A percentile compares a stretch with the other conserved stretches of the same genome.
Evolutionary conservation across 2,329 filamentous ascomycete genomes (phyloP).

Genomic region (Aureobasidium sp.): DNA sequence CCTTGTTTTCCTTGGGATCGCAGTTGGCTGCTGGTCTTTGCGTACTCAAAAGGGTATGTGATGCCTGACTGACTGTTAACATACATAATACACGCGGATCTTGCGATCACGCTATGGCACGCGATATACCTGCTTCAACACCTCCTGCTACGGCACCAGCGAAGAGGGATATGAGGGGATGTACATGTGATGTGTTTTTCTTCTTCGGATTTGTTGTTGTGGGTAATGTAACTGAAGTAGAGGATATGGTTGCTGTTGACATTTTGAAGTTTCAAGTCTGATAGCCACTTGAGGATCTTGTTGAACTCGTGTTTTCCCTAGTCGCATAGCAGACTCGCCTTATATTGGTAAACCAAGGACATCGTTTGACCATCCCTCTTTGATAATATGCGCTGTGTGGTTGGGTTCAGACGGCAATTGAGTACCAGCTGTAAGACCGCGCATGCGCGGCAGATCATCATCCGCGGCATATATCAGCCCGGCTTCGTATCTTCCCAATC

Average conservation of each 20-base stretch:
- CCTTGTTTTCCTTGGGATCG: conserved; percentile 17
- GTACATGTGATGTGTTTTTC: conserved; percentile 35
- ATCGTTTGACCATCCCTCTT: no score
- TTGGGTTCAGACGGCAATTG: no score
- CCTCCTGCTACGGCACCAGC: conserved; percentile 48
- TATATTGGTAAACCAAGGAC: neutral
- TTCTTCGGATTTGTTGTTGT: neutral
- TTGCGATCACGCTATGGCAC: neutral
- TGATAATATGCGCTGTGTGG: no score
- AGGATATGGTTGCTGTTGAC: neutral
- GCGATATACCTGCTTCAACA: conserved; percentile 39
- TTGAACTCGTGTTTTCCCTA: no score
- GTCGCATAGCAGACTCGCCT: no score
- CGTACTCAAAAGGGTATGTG: conserved; percentile 36
- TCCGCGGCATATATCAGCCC: no score
- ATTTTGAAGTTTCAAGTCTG: neutral
- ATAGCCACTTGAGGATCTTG: no score
- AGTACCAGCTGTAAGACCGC: no score
- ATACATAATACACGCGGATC: neutral
- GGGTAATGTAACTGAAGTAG: neutral
- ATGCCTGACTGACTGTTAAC: conserved; percentile 22
- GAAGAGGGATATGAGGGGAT: conserved; percentile 27
- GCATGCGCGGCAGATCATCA: no score
- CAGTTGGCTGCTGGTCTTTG: conserved; percentile 30
- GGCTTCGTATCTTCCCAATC: no score